Evolutionary conservation across 306 rosid genomes (phyloP).

Genomic region (Cicer judaicum): DNA sequence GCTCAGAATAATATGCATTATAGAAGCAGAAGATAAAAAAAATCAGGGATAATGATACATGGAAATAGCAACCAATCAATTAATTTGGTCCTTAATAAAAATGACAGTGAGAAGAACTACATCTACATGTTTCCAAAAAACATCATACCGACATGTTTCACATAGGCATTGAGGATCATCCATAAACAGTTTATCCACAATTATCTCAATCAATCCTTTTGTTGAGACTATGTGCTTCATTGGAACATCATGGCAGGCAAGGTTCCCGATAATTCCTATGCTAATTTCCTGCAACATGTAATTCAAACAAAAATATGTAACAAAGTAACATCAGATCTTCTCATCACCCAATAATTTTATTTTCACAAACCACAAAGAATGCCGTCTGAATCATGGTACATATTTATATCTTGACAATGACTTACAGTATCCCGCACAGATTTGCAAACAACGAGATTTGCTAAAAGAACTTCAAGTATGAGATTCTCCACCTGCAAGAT

Average conservation of each 20-base stretch:
- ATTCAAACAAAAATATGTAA: slow-evolving; percentile 42
- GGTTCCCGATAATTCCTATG: slow-evolving; percentile 86
- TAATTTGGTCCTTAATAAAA: not conserved
- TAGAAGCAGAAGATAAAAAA: slow-evolving; percentile 28
- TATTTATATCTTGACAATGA: slow-evolving; percentile 38
- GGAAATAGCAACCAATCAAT: slow-evolving; percentile 30
- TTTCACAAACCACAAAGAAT: slow-evolving; percentile 21
- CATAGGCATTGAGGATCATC: slow-evolving; percentile 86
- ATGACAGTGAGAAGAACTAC: slow-evolving; percentile 37
- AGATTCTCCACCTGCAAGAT: slow-evolving; percentile 78
- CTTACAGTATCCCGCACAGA: slow-evolving; percentile 73
- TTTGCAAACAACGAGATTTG: slow-evolving; percentile 67
- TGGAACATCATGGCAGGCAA: slow-evolving; percentile 81
- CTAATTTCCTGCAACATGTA: slow-evolving; percentile 69
- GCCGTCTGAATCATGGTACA: slow-evolving; percentile 6
- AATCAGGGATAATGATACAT: not conserved
- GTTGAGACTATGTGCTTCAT: slow-evolving; percentile 62
- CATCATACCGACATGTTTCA: slow-evolving; percentile 79
- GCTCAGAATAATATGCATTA: not conserved
- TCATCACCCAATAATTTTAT: not conserved
- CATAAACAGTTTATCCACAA: slow-evolving; percentile 68
- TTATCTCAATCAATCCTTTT: slow-evolving; percentile 61
- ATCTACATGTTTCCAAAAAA: slow-evolving; percentile 26
- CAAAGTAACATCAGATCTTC: slow-evolving; percentile 25
- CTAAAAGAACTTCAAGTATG: slow-evolving; percentile 81